Evolutionary conservation across 2,329 filamentous ascomycete genomes (phyloP), one percentile per base, ranked within the genome.

Genomic region (Cladobotryum protrusum): DNA sequence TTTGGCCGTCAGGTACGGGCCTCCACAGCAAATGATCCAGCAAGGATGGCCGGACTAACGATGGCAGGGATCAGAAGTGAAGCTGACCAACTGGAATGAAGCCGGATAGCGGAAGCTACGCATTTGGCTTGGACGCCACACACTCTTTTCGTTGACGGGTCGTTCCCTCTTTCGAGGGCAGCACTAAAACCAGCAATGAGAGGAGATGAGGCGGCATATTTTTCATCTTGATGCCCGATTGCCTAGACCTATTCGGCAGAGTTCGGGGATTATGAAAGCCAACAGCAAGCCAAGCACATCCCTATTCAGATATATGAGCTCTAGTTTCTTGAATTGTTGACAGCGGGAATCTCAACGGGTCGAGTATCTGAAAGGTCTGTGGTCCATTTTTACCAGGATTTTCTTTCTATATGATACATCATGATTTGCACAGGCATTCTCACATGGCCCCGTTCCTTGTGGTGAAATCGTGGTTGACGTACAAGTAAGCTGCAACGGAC

Each of bases 61-160:
- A 35, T 19, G 43, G 20, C 43, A 50, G 24, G 48, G 43, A 50
- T 50, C 8, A 17, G n/a, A 13, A 15, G 35, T 20, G 9, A 37
- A 42, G 12, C 42, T 53, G 49, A 41, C 53, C 53, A 54, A 53
- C 53, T 52, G 53, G 53, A 54, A 52, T 43, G 44, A 43, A 54
- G 50, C 50, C 50, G 52, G 45, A 47, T 43, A 53, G 50, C 43
- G 52, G 52, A 48, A 53, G 49, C 52, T 48, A 45, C 49, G 42
- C 43, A 9, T 29, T 50, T 53, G 48, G 51, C 47, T 49, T 47
- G 40, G 41, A 48, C 45, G 49, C 49, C 45, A 51, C 49, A 14
- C 4, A 1, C 49, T 44, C 44, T 45, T 44, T n/a, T 35, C 19
- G 5, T 43, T 12, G n/a, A 18, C 43, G 17, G 17, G 14, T 17